Conservation (phyloP, 192 early-diverging fungal species). For the Funneliformis mosseae region DNA sequence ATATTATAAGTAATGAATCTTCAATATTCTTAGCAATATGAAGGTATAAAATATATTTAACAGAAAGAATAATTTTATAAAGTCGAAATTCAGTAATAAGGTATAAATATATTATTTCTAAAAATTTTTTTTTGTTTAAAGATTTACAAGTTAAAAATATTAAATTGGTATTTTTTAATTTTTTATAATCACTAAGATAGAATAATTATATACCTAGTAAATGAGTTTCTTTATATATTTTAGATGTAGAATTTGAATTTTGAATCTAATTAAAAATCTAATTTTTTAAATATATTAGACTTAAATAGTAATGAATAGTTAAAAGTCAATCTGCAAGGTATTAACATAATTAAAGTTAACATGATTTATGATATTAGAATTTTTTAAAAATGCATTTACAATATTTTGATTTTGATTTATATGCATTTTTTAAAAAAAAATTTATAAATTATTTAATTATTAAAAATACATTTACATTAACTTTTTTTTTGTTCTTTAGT, state of each 20-base stretch:
- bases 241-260: neutral
- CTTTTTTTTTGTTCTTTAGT: neutral
- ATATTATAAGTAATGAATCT: neutral
- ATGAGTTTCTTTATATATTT: neutral
- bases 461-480: neutral
- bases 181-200: neutral
- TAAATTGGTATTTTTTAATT: neutral
- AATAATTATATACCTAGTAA: neutral
- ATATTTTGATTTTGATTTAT: no score
- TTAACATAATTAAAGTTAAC: neutral
- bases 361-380: neutral
- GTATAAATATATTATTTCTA: neutral
- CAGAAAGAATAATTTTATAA: neutral
- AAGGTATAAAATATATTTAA: neutral
- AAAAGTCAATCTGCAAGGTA: neutral
- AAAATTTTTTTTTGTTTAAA: neutral
- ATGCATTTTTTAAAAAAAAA: no score
- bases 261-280: neutral
- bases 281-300: neutral
- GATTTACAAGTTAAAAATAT: slow-evolving; percentile 1
- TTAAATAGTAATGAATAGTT: neutral
- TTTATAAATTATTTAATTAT: neutral
- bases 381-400: no score
- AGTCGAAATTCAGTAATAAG: neutral
- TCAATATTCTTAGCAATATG: neutral